A percentile compares a stretch with the other conserved stretches of the same genome.
Evolutionary conservation across 257 asterid genomes (phyloP).

Genomic region (Leptodermis oblonga): DNA sequence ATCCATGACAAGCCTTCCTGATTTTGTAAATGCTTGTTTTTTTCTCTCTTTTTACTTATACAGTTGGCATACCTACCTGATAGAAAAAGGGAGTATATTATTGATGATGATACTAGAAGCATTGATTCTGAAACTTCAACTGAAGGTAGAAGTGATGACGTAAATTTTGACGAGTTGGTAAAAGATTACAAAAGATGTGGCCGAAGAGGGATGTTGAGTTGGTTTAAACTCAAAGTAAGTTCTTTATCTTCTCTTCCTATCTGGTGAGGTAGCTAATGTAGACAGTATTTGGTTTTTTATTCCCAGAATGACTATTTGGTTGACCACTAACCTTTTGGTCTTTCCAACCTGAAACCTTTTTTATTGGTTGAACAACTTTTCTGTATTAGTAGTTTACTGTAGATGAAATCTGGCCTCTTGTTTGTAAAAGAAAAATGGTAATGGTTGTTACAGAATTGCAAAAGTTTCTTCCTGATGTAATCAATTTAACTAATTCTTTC

Average conservation of each 20-base stretch:
- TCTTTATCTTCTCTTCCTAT: slow-evolving; percentile 17
- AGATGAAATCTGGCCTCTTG: background rate
- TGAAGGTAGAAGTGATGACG: slow-evolving; percentile 46
- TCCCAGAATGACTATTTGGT: background rate
- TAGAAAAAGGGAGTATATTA: slow-evolving; percentile 58
- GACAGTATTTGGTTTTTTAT: background rate
- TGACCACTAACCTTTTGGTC: background rate
- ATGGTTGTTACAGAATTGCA: background rate
- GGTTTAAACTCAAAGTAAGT: slow-evolving; percentile 75
- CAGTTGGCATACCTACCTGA: slow-evolving; percentile 89
- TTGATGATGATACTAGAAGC: slow-evolving; percentile 61
- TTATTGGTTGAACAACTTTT: background rate
- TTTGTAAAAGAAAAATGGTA: background rate
- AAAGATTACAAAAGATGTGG: slow-evolving; percentile 54
- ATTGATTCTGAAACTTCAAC: slow-evolving; percentile 49
- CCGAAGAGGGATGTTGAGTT: slow-evolving; percentile 74
- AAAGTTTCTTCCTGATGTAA: background rate
- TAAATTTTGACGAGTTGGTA: slow-evolving; percentile 58
- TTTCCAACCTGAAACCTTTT: background rate
- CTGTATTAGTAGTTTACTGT: background rate
- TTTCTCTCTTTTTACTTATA: slow-evolving; percentile 23
- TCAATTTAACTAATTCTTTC: background rate
- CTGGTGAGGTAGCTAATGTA: background rate
- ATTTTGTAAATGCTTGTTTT: slow-evolving; percentile 7
- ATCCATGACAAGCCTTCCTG: background rate